A percentile compares a stretch with the other conserved stretches of the same genome.
phyloP scores from a whole-genome alignment of 2,329 filamentous ascomycete species.

The Colletotrichum tanaceti region DNA sequence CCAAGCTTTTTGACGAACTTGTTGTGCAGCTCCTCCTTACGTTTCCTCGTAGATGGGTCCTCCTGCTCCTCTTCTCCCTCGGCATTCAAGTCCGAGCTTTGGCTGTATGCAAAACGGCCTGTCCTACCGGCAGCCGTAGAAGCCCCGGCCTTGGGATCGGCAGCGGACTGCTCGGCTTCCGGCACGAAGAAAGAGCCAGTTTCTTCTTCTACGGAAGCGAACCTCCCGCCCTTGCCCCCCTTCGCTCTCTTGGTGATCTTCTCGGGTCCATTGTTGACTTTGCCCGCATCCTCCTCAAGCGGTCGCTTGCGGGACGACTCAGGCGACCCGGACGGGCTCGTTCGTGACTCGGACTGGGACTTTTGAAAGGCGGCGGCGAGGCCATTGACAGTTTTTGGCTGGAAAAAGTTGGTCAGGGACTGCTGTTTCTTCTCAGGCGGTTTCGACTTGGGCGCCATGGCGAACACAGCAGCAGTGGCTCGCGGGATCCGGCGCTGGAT shows the following conservation, averaged over 20 bases:
- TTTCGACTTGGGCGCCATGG: constrained; percentile 45
- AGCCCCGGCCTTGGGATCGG: constrained; percentile 42
- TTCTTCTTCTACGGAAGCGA: constrained; percentile 51
- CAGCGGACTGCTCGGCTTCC: constrained; percentile 41
- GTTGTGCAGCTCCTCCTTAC: constrained; percentile 79
- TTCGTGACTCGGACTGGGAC: constrained; percentile 46
- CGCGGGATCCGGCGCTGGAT: not conserved
- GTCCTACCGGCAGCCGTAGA: constrained; percentile 56
- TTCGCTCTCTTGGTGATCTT: constrained; percentile 60
- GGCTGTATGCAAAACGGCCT: constrained; percentile 62
- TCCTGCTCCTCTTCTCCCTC: constrained; percentile 59
- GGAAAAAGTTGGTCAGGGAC: constrained; percentile 89
- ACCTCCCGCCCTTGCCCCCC: constrained; percentile 51
- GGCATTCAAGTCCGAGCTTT: constrained; percentile 54
- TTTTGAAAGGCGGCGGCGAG: constrained; percentile 52
- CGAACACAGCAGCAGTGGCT: not conserved
- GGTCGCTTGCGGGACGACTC: constrained; percentile 61
- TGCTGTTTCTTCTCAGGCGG: constrained; percentile 74
- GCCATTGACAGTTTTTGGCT: constrained; percentile 67
- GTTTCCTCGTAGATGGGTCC: constrained; percentile 62
- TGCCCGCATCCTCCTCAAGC: constrained; percentile 60
- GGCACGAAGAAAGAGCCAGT: constrained; percentile 51
- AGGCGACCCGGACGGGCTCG: constrained; percentile 45
- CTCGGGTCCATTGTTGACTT: constrained; percentile 55
- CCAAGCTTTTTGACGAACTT: constrained; percentile 93